phyloP scores from a whole-genome alignment of 495 filamentous ascomycete species.

The Aspergillus avenaceus region DNA sequence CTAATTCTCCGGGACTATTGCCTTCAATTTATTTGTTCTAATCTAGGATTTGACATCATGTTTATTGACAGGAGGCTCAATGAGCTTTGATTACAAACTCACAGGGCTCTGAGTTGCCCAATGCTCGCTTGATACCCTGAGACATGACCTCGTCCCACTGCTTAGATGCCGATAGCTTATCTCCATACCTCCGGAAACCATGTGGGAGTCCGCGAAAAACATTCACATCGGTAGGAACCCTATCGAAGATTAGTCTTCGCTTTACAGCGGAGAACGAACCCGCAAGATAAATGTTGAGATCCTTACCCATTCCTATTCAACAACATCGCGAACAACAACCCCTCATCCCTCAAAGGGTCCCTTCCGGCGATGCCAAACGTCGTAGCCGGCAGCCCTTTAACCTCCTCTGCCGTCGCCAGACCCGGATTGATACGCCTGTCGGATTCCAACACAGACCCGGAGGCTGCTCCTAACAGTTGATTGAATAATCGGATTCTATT shows the following conservation, averaged over 20 bases:
- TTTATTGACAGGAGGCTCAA: conserved; percentile 4
- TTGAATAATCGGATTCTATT: conserved; percentile 29
- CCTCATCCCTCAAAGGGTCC: conserved; percentile 47
- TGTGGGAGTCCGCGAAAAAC: conserved; percentile 46
- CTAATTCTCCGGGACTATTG: no score
- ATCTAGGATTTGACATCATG: background rate
- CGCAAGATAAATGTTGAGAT: background rate
- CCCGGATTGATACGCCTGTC: conserved; percentile 37
- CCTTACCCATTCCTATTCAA: conserved; percentile 44
- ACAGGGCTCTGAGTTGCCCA: conserved; percentile 24
- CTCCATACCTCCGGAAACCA: conserved; percentile 37
- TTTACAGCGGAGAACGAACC: background rate
- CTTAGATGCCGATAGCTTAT: conserved; percentile 27
- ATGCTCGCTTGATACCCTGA: conserved; percentile 36
- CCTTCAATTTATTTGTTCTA: no score
- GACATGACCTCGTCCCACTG: conserved; percentile 41
- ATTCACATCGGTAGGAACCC: conserved; percentile 37
- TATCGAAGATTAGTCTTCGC: conserved; percentile 5
- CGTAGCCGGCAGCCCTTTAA: conserved; percentile 36
- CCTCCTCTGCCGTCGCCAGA: conserved; percentile 34
- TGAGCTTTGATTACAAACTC: conserved; percentile 33
- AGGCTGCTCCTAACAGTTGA: conserved; percentile 18
- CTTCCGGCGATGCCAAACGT: conserved; percentile 42
- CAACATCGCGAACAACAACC: conserved; percentile 38
- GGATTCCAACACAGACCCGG: conserved; percentile 11